Evolutionary conservation across 2,329 filamentous ascomycete genomes (phyloP).

Genomic region (Curvularia hawaiiensis): DNA sequence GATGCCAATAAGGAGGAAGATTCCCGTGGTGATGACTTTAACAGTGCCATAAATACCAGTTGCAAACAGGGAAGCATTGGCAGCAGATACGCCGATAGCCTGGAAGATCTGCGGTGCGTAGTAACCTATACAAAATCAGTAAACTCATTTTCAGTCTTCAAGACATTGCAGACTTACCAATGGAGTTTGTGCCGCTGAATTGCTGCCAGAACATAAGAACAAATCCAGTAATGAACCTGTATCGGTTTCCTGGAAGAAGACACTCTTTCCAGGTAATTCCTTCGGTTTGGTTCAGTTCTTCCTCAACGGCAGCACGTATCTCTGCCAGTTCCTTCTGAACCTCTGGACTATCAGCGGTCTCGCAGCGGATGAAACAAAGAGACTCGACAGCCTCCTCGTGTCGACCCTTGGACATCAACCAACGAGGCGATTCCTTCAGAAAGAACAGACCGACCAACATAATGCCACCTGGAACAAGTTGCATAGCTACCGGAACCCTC

Average conservation of each 20-base stretch:
- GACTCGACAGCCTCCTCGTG: conserved; percentile 64
- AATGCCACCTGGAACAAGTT: conserved; percentile 69
- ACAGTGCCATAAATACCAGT: conserved; percentile 71
- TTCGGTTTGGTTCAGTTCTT: conserved; percentile 69
- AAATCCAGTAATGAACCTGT: conserved; percentile 70
- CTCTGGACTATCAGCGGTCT: conserved; percentile 40
- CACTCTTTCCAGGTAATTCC: conserved; percentile 41
- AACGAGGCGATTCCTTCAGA: conserved; percentile 53
- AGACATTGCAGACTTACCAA: conserved; percentile 43
- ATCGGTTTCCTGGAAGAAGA: conserved; percentile 63
- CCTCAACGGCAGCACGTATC: conserved; percentile 67
- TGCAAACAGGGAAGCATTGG: conserved; percentile 12
- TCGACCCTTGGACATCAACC: conserved; percentile 50
- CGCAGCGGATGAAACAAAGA: conserved; percentile 40
- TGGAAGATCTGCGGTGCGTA: conserved; percentile 75
- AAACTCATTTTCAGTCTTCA: no score
- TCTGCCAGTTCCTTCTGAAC: conserved; percentile 66
- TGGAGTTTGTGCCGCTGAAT: conserved; percentile 73
- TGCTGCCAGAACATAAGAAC: conserved; percentile 83
- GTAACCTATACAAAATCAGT: conserved; percentile 55
- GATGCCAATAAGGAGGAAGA: conserved; percentile 73
- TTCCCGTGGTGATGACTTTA: conserved; percentile 69
- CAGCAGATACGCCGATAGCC: conserved; percentile 64
- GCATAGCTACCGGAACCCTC: conserved; percentile 63
- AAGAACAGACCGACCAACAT: conserved; percentile 55